Conservation (phyloP, 768 basidiomycete species). For the Podaxis mareebaensis region DNA sequence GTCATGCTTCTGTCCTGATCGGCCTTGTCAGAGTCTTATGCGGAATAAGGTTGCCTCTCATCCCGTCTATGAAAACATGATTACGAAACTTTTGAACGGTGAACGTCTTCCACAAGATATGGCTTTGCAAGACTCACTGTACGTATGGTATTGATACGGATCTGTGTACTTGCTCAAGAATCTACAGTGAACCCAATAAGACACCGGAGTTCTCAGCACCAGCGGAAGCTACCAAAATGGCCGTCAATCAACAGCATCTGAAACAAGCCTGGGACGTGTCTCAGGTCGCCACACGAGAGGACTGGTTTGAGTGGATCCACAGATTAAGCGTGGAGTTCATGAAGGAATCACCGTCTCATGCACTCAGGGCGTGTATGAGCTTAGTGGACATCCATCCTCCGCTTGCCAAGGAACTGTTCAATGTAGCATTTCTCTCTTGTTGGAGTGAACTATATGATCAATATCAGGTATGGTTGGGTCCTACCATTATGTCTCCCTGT, state of each 20-base stretch:
- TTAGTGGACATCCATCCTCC: conserved; percentile 90
- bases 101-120: conserved; percentile 90
- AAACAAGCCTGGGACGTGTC: conserved; percentile 96
- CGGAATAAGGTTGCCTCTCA: conserved; percentile 75
- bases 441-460: conserved; percentile 96
- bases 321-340: conserved; percentile 92
- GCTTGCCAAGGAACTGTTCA: conserved; percentile 92
- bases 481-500: not conserved
- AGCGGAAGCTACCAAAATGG: conserved; percentile 84
- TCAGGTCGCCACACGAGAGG: conserved; percentile 71
- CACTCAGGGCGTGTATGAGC: conserved; percentile 94
- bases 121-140: conserved; percentile 69
- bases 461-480: conserved; percentile 71
- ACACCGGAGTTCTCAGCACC: conserved; percentile 77
- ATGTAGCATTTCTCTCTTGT: conserved; percentile 96
- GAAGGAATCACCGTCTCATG: conserved; percentile 97
- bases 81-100: conserved; percentile 86
- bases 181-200: conserved; percentile 59
- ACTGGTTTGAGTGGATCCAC: conserved; percentile 97
- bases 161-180: conserved; percentile 22
- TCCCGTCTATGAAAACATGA: conserved; percentile 82
- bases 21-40: conserved; percentile 58
- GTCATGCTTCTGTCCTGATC: not conserved
- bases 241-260: conserved; percentile 95
- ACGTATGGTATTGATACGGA: conserved; percentile 24